Conservation (phyloP, 2,329 filamentous ascomycete genomes). For the Xylaria polymorpha region DNA sequence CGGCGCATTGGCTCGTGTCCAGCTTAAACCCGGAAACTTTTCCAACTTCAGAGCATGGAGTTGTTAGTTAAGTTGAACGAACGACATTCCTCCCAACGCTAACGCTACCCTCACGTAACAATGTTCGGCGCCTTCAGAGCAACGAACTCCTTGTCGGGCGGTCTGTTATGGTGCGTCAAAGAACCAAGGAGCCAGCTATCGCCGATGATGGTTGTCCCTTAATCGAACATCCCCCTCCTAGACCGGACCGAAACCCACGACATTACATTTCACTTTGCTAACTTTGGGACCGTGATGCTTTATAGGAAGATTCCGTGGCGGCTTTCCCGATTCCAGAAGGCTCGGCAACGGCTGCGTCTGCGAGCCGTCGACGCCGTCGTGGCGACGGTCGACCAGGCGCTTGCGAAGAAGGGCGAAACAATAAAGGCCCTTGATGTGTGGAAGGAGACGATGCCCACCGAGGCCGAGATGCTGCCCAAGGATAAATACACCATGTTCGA, state of each 20-base stretch:
- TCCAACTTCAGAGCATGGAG: conserved; percentile 29
- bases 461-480: conserved; percentile 92
- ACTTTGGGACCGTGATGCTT: conserved; percentile 10
- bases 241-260: background rate
- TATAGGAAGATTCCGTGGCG: conserved; percentile 94
- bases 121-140: conserved; percentile 90
- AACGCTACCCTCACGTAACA: conserved; percentile 46
- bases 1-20: conserved; percentile 26
- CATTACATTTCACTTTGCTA: conserved; percentile 22
- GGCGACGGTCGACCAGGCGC: conserved; percentile 80
- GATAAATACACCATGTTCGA: conserved; percentile 99
- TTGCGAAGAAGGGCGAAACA: conserved; percentile 77
- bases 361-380: conserved; percentile 90
- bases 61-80: conserved; percentile 4
- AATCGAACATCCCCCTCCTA: background rate
- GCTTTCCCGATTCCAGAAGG: conserved; percentile 90
- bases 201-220: background rate
- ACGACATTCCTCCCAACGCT: conserved; percentile 20
- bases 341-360: conserved; percentile 83
- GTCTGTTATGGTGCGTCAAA: conserved; percentile 78
- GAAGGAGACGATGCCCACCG: conserved; percentile 95
- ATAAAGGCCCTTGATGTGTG: conserved; percentile 85
- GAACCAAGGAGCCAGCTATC: background rate
- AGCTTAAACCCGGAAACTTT: conserved; percentile 40
- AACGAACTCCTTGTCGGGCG: conserved; percentile 79